These are phyloP conservation scores for Komagataella ulmi DNA, from an alignment of 805 yeast species.

Conservation along the genomic window DNA sequence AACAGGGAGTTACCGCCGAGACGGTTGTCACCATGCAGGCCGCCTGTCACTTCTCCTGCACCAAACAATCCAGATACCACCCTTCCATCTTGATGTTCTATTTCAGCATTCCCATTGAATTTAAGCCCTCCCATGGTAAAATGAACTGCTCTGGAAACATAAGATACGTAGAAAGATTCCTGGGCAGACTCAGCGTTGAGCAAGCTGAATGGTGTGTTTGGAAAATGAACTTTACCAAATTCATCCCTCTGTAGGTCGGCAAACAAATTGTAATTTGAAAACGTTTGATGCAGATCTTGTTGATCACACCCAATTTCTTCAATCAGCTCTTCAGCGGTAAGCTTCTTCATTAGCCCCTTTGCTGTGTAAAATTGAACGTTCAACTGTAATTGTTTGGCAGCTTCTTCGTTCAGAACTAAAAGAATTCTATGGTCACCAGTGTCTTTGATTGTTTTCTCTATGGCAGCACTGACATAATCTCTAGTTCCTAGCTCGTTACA, in stretches of 20 bases:
- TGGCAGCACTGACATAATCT: conserved; percentile 46
- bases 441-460: conserved; percentile 24
- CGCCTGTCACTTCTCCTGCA: conserved; percentile 58
- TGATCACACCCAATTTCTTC: conserved; percentile 23
- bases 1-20: conserved; percentile 45
- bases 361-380: conserved; percentile 45
- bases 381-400: conserved; percentile 30
- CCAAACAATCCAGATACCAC: conserved; percentile 38
- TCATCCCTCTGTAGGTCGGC: conserved; percentile 21
- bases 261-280: conserved; percentile 25
- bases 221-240: conserved; percentile 34
- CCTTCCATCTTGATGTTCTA: conserved; percentile 15
- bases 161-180: conserved; percentile 33
- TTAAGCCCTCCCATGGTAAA: conserved; percentile 61
- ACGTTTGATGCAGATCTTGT: conserved; percentile 17
- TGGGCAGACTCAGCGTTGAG: conserved; percentile 7
- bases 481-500: conserved; percentile 20
- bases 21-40: conserved; percentile 53
- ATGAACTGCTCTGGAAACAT: conserved; percentile 43
- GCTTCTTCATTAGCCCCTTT: conserved; percentile 37
- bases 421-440: conserved; percentile 19
- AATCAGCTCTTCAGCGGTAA: conserved; percentile 28
- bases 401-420: conserved; percentile 32
- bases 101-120: conserved; percentile 31
- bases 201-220: conserved; percentile 29